These are phyloP conservation scores for Pouteria glomerata DNA, from an alignment of 148 eudicot genomes.

Conservation along the genomic window DNA sequence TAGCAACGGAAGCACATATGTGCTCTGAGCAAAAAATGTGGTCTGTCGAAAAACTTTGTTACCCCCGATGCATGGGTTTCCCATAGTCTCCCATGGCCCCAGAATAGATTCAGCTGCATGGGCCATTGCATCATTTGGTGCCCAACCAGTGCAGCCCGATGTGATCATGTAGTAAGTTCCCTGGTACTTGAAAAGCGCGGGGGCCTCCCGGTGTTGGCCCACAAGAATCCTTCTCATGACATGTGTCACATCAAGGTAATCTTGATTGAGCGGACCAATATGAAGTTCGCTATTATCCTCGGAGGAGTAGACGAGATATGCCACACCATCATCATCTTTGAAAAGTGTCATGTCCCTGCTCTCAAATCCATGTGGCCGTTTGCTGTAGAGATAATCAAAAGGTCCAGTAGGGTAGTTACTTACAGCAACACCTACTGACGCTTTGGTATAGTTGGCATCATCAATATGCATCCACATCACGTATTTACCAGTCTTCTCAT, in stretches of 20 bases:
- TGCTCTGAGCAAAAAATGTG: slow-evolving; percentile 85
- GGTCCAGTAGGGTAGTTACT: slow-evolving; percentile 80
- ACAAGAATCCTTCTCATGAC: slow-evolving; percentile 60
- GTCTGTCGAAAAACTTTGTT: slow-evolving; percentile 57
- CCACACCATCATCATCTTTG: slow-evolving; percentile 80
- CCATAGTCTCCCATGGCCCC: slow-evolving; percentile 92
- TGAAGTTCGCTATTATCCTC: slow-evolving; percentile 92
- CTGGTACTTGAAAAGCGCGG: slow-evolving; percentile 78
- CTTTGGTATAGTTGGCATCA: slow-evolving; percentile 85
- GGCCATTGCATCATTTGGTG: slow-evolving; percentile 86
- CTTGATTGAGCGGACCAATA: slow-evolving; percentile 68
- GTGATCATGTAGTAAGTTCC: slow-evolving; percentile 95
- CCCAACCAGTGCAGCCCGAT: slow-evolving; percentile 95
- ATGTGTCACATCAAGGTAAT: slow-evolving; percentile 63
- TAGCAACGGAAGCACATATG: slow-evolving; percentile 77
- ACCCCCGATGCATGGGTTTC: slow-evolving; percentile 89
- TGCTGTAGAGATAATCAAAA: slow-evolving; percentile 75
- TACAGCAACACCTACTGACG: slow-evolving; percentile 72
- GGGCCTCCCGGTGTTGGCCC: slow-evolving; percentile 86
- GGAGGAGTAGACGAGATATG: slow-evolving; percentile 86
- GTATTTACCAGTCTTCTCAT: slow-evolving; percentile 60
- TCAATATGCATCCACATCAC: slow-evolving; percentile 99
- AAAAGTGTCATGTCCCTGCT: slow-evolving; percentile 92
- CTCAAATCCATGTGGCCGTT: slow-evolving; percentile 77
- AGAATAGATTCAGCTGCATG: slow-evolving; percentile 75